These are phyloP conservation scores for Russula lepida DNA, from an alignment of 768 basidiomycete species.

Conservation along the genomic window DNA sequence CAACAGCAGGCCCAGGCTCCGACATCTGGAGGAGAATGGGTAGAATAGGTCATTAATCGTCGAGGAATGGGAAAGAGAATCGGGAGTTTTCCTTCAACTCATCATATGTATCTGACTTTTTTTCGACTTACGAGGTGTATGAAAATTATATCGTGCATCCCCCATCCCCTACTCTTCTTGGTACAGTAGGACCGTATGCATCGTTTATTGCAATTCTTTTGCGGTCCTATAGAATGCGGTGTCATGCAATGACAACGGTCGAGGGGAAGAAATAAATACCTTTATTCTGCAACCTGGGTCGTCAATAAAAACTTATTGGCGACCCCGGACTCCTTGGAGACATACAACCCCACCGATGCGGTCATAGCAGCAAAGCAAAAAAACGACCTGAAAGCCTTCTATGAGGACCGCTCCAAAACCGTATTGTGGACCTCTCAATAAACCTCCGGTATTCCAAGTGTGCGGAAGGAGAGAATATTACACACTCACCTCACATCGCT, in stretches of 20 bases:
- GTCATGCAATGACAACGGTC: not conserved
- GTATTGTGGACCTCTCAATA: too few species aligned
- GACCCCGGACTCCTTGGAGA: not conserved
- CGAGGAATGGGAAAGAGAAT: not conserved
- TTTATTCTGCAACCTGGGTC: not conserved
- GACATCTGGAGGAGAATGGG: not conserved
- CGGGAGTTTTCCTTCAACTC: not conserved
- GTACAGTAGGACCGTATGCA: not conserved
- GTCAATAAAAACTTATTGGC: not conserved
- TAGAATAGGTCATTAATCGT: too few species aligned
- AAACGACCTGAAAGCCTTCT: too few species aligned
- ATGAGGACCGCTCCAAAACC: too few species aligned
- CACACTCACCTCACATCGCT: too few species aligned
- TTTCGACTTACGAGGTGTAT: not conserved
- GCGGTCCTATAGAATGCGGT: not conserved
- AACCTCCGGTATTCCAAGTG: too few species aligned
- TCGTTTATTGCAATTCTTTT: not conserved
- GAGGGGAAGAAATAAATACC: not conserved
- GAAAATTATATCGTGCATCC: not conserved
- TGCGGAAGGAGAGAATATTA: too few species aligned
- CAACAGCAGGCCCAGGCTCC: constrained; percentile 19
- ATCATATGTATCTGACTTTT: not conserved
- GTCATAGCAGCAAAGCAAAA: not conserved
- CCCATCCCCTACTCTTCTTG: not conserved
- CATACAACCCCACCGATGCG: not conserved